Evolutionary conservation across 495 filamentous ascomycete species (phyloP).

Genomic region (Talaromyces wortmannii): DNA sequence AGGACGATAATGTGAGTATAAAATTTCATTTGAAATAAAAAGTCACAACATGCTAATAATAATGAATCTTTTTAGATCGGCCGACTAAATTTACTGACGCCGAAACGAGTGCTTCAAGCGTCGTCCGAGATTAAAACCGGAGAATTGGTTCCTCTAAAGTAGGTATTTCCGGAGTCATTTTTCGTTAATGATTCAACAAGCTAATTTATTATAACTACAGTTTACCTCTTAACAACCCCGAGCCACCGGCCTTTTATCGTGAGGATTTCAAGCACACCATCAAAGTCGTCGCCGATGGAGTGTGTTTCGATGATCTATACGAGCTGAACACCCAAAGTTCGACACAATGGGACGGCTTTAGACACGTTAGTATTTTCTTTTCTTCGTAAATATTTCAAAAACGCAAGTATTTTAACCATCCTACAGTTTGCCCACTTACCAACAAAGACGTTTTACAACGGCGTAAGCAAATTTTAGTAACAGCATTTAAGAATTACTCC

Average conservation of each 20-base stretch:
- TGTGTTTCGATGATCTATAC: conserved; percentile 56
- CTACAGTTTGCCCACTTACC: conserved; percentile 32
- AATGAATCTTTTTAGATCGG: conserved; percentile 25
- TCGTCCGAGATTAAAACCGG: conserved; percentile 44
- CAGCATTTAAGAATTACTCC: not conserved
- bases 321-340: conserved; percentile 64
- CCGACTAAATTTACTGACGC: conserved; percentile 53
- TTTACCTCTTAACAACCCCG: conserved; percentile 48
- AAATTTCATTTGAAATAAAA: not conserved
- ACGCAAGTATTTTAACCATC: conserved; percentile 8
- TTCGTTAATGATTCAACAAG: conserved; percentile 5
- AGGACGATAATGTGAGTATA: conserved; percentile 42
- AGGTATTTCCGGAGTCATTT: conserved; percentile 4
- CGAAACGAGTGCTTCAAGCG: conserved; percentile 43
- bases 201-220: conserved; percentile 13
- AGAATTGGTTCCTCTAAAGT: conserved; percentile 44
- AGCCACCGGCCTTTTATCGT: conserved; percentile 13
- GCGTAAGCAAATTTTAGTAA: conserved; percentile 10
- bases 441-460: conserved; percentile 46
- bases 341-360: conserved; percentile 71
- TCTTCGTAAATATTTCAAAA: not conserved
- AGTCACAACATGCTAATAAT: not conserved
- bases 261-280: conserved; percentile 46
- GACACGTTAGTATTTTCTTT: conserved; percentile 39
- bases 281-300: conserved; percentile 28